phyloP scores from a whole-genome alignment of 2,329 filamentous ascomycete genomes.

The Volutella citrinella region DNA sequence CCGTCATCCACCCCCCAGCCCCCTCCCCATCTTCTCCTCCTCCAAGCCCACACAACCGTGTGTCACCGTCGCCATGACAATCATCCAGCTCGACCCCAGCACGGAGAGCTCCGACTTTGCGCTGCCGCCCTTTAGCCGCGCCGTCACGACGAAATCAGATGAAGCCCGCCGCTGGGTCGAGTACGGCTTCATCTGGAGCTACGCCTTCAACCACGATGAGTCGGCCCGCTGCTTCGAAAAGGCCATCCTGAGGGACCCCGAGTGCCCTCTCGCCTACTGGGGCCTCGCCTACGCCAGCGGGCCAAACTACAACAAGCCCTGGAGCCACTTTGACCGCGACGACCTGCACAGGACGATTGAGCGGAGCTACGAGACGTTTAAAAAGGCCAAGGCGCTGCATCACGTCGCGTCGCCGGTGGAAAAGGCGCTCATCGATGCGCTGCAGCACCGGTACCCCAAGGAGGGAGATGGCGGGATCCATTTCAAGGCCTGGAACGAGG shows the following conservation, averaged over 20 bases:
- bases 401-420: constrained; percentile 41
- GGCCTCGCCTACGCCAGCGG: constrained; percentile 66
- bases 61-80: too few relatives aligned
- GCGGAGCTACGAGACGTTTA: constrained; percentile 9
- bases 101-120: constrained; percentile 15
- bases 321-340: constrained; percentile 38
- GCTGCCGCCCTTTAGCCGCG: constrained; percentile 32
- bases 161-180: constrained; percentile 63
- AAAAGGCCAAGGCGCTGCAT: constrained; percentile 13
- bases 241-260: constrained; percentile 49
- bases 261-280: constrained; percentile 63
- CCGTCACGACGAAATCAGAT: constrained; percentile 48
- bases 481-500: constrained; percentile 37
- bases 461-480: constrained; percentile 37
- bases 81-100: constrained; percentile 8
- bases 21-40: too few relatives aligned
- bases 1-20: constrained; percentile 1
- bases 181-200: constrained; percentile 65
- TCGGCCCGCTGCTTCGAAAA: constrained; percentile 57
- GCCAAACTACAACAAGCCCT: constrained; percentile 72
- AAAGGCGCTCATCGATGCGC: constrained; percentile 59
- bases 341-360: constrained; percentile 19
- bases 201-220: constrained; percentile 70
- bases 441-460: constrained; percentile 58
- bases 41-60: too few relatives aligned